These are phyloP conservation scores for Dryas integrifolia DNA, from an alignment of 331 rosid species.

Conservation along the genomic window DNA sequence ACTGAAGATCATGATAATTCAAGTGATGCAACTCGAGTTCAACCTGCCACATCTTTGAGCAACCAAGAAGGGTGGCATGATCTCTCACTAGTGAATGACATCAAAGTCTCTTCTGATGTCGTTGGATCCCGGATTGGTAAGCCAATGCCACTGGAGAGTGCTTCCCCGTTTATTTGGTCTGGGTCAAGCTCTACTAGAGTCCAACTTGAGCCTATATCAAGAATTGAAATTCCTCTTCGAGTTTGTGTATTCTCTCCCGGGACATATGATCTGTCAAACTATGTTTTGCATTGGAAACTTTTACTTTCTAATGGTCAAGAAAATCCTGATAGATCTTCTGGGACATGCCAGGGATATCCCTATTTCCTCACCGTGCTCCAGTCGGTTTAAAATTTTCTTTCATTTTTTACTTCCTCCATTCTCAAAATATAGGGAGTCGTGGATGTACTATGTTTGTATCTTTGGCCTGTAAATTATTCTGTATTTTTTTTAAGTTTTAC, in stretches of 20 bases:
- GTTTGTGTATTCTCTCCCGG: conserved; percentile 87
- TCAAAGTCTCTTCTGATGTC: conserved; percentile 54
- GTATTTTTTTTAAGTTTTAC: background rate
- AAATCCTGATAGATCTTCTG: conserved; percentile 38
- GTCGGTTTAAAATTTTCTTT: conserved; percentile 26
- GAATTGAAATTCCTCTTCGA: conserved; percentile 73
- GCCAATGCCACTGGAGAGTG: conserved; percentile 48
- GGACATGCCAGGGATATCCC: conserved; percentile 75
- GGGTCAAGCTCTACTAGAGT: conserved; percentile 75
- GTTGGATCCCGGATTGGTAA: conserved; percentile 38
- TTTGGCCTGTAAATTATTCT: conserved; percentile 23
- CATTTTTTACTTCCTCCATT: background rate
- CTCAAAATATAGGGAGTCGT: background rate
- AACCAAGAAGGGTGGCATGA: conserved; percentile 85
- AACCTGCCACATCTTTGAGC: conserved; percentile 35
- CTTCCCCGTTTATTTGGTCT: conserved; percentile 74
- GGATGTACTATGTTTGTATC: background rate
- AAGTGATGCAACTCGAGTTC: conserved; percentile 32
- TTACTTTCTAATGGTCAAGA: conserved; percentile 28
- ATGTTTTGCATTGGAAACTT: conserved; percentile 73
- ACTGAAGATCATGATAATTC: conserved; percentile 26
- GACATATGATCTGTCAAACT: conserved; percentile 71
- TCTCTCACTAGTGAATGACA: conserved; percentile 49
- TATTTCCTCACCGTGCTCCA: conserved; percentile 77
- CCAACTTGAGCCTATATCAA: conserved; percentile 58